Conservation (phyloP, 495 filamentous ascomycete species). For the Lasiosphaeris hirsuta region DNA sequence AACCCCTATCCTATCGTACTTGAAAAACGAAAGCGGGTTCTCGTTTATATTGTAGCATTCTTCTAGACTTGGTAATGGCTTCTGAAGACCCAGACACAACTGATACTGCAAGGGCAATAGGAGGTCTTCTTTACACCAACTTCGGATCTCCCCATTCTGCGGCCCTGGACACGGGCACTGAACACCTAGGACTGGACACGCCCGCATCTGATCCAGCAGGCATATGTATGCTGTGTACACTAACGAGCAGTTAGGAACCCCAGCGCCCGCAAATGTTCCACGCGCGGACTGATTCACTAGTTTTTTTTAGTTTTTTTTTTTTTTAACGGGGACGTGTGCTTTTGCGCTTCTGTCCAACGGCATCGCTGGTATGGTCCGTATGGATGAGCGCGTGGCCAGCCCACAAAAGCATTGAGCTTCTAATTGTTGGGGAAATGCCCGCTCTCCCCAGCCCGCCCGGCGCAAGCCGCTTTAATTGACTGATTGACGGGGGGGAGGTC, state of each 20-base stretch:
- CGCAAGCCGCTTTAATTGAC: constrained; percentile 1
- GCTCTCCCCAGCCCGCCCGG: neutral
- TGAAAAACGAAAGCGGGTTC: no score
- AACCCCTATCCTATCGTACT: no score
- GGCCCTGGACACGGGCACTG: no score
- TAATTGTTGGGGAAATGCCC: constrained; percentile 6
- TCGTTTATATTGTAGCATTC: no score
- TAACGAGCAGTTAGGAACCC: neutral
- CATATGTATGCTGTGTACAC: no score
- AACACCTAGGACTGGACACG: no score
- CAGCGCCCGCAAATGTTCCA: neutral
- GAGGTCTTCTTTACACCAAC: no score
- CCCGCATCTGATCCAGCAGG: neutral
- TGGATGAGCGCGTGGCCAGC: neutral
- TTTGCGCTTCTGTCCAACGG: neutral
- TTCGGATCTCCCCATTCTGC: no score
- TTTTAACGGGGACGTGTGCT: neutral
- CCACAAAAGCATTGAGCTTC: constrained; percentile 8
- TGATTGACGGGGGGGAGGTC: neutral
- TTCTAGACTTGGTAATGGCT: no score
- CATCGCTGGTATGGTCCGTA: neutral
- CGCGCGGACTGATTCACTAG: neutral
- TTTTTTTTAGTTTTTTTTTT: no score
- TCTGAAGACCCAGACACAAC: no score
- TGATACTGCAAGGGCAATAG: no score